phyloP scores from a whole-genome alignment of 2,329 filamentous ascomycete genomes.

The Escovopsis sp. region DNA sequence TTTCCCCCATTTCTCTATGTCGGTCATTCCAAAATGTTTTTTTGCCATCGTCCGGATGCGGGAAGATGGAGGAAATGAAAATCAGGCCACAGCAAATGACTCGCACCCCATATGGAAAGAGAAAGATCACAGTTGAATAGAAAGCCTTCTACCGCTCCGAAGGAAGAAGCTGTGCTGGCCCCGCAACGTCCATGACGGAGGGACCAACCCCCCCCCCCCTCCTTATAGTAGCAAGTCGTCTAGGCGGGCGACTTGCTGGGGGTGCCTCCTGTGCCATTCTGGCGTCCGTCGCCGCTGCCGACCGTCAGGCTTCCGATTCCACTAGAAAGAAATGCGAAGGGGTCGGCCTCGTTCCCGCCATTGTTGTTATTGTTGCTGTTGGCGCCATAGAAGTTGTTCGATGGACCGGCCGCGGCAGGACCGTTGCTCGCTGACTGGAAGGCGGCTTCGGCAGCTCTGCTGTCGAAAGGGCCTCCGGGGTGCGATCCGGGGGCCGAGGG shows the following conservation, averaged over 20 bases:
- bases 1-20: slow-evolving; percentile 21
- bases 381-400: slow-evolving; percentile 30
- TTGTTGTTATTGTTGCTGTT: slow-evolving; percentile 41
- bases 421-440: slow-evolving; percentile 83
- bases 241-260: slow-evolving; percentile 47
- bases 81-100: slow-evolving; percentile 10
- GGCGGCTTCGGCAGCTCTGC: slow-evolving; percentile 82
- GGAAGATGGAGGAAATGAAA: slow-evolving; percentile 7
- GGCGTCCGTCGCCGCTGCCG: slow-evolving; percentile 47
- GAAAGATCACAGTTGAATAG: slow-evolving; percentile 12
- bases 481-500: slow-evolving; percentile 64
- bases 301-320: slow-evolving; percentile 62
- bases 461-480: slow-evolving; percentile 78
- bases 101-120: slow-evolving; percentile 9
- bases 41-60: slow-evolving; percentile 10
- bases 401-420: slow-evolving; percentile 59
- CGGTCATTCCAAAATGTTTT: slow-evolving; percentile 23
- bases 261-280: slow-evolving; percentile 44
- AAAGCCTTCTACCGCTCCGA: slow-evolving; percentile 13
- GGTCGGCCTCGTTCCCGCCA: slow-evolving; percentile 55
- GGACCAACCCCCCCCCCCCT: too few species aligned
- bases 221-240: slow-evolving; percentile 5
- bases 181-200: neutral
- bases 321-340: slow-evolving; percentile 65
- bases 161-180: slow-evolving; percentile 11